Percentiles rank a stretch among this genome's conserved stretches.
Conservation (phyloP, 176 grass and related monocot genomes). For the Rhynchospora pubera region DNA sequence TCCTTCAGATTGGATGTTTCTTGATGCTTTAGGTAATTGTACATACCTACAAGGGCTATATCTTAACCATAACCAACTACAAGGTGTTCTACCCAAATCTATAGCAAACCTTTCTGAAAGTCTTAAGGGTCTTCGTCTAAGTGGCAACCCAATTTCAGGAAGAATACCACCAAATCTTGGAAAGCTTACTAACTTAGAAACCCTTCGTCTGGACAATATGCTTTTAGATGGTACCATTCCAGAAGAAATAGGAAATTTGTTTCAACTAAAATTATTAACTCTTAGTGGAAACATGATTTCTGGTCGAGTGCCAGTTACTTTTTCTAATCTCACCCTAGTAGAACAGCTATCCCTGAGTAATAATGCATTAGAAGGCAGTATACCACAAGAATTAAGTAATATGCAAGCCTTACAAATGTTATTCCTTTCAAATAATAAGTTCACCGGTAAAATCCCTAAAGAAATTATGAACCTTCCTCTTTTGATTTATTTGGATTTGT, state of each 20-base stretch:
- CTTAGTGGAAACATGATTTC: background rate
- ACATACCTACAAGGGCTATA: background rate
- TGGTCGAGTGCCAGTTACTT: slow-evolving; percentile 20
- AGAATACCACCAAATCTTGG: slow-evolving; percentile 6
- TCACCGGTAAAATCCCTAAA: slow-evolving; percentile 5
- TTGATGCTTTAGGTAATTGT: slow-evolving; percentile 21
- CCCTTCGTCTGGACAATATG: background rate
- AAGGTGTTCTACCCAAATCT: slow-evolving; percentile 16
- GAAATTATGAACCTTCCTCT: background rate
- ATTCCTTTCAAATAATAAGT: slow-evolving; percentile 35
- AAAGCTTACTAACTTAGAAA: background rate
- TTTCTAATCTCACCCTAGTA: slow-evolving; percentile 28
- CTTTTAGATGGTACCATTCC: slow-evolving; percentile 22
- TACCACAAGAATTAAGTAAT: slow-evolving; percentile 24
- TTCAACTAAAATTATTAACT: background rate
- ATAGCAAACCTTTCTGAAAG: slow-evolving; percentile 21
- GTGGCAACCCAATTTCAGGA: slow-evolving; percentile 16
- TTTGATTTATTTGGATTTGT: background rate
- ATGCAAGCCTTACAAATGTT: slow-evolving; percentile 7
- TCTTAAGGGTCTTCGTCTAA: background rate
- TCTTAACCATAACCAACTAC: slow-evolving; percentile 9
- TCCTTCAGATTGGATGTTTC: slow-evolving; percentile 15
- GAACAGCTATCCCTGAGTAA: background rate
- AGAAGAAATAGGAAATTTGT: slow-evolving; percentile 10
- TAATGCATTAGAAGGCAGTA: slow-evolving; percentile 24